Base-by-base conservation (phyloP, 495 filamentous ascomycete genomes). In the Cercophora newfieldiana region DNA sequence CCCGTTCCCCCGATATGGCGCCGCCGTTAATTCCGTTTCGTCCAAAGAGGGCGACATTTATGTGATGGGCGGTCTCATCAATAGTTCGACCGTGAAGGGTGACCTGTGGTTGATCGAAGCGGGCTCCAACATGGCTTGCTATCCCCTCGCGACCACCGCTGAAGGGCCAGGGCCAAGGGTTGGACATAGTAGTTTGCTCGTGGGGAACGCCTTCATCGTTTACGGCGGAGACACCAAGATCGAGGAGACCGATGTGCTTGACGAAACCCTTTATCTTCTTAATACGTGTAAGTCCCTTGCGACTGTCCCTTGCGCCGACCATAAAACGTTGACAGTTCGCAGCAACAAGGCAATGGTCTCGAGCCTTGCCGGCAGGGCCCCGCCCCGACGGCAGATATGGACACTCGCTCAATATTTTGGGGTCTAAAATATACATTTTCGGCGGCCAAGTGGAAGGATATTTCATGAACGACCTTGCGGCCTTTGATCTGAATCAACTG, bases 181-280 rank as follows among this genome's bases (percentile, higher is more conserved):
- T 37, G 96, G 96, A 12, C 96, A 99, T 81, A 85, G 95, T 5
- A 93, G 92, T 81, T 83, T 99, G 74, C 82, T 99, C 7, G 96
- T 98, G 37, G 96, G 96, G 24, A 99, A 99, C 80, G 96, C 96
- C 0, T 99, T 97, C 72, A 99, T 99, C 69, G 95, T 99, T 16
- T 99, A 97, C 75, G 96, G 96, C 26, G 96, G 96, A 71, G 96
- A 99, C 75, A 99, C 96, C 25, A 98, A 98, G 79, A 88, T 96
- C 71, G 93, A 98, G 67, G 94, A 97, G 67, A 85, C 83, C 6
- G 96, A 99, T 77, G 81, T 90, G 30, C 75, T 99, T 59, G 96
- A 99, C 70, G 94, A 98, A 78, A 97, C 94, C 7, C 79, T 99
- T 16, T 99, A 99, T 77, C 85, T 99, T 22, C 81, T 99, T 47